phyloP scores from a whole-genome alignment of 768 basidiomycete species.

The Mycena maculata region DNA sequence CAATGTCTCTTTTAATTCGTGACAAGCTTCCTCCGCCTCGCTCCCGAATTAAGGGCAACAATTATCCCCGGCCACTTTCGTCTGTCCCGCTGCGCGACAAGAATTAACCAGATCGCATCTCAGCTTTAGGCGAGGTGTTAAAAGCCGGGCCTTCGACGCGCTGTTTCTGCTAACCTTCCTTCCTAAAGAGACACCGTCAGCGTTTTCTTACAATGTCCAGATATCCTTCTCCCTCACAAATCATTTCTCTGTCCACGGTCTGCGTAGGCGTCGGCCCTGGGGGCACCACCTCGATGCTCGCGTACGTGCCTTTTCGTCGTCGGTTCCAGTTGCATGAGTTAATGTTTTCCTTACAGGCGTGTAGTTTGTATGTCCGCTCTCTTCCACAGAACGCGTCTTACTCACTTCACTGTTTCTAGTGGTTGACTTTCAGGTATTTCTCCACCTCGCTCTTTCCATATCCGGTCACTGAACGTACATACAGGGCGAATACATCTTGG shows the following conservation, averaged over 20 bases:
- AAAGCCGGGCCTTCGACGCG: slow-evolving; percentile 23
- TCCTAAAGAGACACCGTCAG: slow-evolving; percentile 9
- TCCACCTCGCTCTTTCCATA: background rate
- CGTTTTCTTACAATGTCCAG: slow-evolving; percentile 47
- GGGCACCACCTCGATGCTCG: slow-evolving; percentile 84
- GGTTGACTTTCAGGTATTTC: slow-evolving; percentile 30
- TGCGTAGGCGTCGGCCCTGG: slow-evolving; percentile 71
- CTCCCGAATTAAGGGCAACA: slow-evolving; percentile 41
- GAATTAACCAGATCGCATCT: slow-evolving; percentile 32
- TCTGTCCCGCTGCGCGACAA: slow-evolving; percentile 9
- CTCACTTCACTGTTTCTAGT: background rate
- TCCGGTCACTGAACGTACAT: background rate
- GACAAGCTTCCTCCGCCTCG: slow-evolving; percentile 43
- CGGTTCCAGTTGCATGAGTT: slow-evolving; percentile 8
- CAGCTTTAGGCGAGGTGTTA: slow-evolving; percentile 26
- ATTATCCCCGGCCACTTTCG: slow-evolving; percentile 40
- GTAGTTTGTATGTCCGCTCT: slow-evolving; percentile 41
- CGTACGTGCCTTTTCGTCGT: slow-evolving; percentile 61
- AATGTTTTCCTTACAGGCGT: slow-evolving; percentile 46
- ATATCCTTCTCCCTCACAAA: slow-evolving; percentile 54
- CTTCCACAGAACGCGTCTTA: slow-evolving; percentile 38
- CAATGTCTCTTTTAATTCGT: slow-evolving; percentile 44
- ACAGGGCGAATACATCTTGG: slow-evolving; percentile 53
- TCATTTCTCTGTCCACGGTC: slow-evolving; percentile 70
- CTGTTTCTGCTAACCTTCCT: slow-evolving; percentile 25